Evolutionary conservation across 306 rosid species (phyloP), one percentile per base, ranked within the genome.

Genomic region (Biancaea sappan): DNA sequence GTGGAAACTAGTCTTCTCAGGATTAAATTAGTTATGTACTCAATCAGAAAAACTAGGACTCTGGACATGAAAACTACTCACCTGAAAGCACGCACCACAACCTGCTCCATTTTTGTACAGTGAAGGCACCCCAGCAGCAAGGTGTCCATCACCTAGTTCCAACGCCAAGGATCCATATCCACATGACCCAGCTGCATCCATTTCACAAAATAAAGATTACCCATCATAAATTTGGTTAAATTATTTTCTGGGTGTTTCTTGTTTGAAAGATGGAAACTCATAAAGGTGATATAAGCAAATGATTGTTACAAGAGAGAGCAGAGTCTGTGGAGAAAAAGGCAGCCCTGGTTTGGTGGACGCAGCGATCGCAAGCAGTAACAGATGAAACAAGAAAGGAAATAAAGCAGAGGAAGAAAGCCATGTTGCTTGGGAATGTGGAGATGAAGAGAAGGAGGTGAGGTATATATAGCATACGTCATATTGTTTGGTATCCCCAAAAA

Each of bases 61-160:
- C 5, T 35, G 37, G 43, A 59, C 5, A 19, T 22, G 56, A 25
- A 25, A 19, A 13, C 6, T 2, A 71, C 1, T 18, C 4, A 89
- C 98, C 92, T 90, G 93, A 75, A 88, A 92, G 54, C 99, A 94
- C 0, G 96, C 88, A 66, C 99, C 99, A 74, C 99, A 94, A 29
- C 92, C 96, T 4, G 93, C 93, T 75, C 99, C 99, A 47, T 83
- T 46, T 64, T 82, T 83, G 86, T 78, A 94, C 21, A 94, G 82
- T 1, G 96, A 60, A 77, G 93, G 62, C 70, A 84, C 91, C 38
- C 69, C 94, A 47, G 85, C 99, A 5, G 98, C 94, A 71, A 87
- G 72, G 76, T 80, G 67, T 53, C 92, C 96, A 52, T 81, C 79
- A 51, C 81, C 69, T 15, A 94, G 25, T 35, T 77, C 91, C 7